A percentile compares a stretch with the other conserved stretches of the same genome.
These are phyloP conservation scores for Silene conica DNA, from an alignment of 148 eudicot genomes.

Conservation along the genomic window DNA sequence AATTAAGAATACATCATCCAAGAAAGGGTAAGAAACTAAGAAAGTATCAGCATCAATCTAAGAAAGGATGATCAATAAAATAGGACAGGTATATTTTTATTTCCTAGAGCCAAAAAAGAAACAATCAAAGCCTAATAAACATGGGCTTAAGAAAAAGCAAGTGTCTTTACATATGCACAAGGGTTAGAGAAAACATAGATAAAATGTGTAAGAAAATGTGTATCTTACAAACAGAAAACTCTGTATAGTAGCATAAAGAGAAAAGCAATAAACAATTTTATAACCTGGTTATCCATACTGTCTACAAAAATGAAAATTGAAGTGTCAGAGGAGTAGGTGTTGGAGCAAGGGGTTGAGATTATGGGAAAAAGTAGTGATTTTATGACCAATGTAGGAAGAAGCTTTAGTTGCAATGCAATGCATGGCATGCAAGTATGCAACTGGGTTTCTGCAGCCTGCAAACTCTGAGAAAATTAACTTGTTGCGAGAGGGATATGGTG, in stretches of 20 bases:
- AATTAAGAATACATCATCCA: not conserved
- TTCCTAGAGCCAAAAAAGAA: conserved; percentile 11
- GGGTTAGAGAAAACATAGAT: not conserved
- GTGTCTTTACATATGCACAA: conserved; percentile 9
- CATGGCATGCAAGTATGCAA: too few species aligned
- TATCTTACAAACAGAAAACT: not conserved
- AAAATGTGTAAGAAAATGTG: not conserved
- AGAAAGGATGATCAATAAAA: not conserved
- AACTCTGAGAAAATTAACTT: too few species aligned
- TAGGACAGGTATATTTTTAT: not conserved
- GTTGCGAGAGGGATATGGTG: too few species aligned
- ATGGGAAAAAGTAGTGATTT: too few species aligned
- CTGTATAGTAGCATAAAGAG: not conserved
- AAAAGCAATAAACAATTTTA: not conserved
- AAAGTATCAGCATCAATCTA: not conserved
- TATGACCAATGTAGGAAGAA: too few species aligned
- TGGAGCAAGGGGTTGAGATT: too few species aligned
- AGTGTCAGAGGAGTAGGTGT: too few species aligned
- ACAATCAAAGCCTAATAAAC: conserved; percentile 3
- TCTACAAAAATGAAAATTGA: too few species aligned
- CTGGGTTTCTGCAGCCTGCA: too few species aligned
- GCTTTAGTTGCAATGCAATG: too few species aligned
- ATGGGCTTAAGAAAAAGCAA: conserved; percentile 15
- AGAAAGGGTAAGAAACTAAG: conserved; percentile 2
- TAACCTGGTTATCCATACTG: too few species aligned